phyloP scores from a whole-genome alignment of 2,329 filamentous ascomycete genomes.

The Scedosporium aurantiacum region DNA sequence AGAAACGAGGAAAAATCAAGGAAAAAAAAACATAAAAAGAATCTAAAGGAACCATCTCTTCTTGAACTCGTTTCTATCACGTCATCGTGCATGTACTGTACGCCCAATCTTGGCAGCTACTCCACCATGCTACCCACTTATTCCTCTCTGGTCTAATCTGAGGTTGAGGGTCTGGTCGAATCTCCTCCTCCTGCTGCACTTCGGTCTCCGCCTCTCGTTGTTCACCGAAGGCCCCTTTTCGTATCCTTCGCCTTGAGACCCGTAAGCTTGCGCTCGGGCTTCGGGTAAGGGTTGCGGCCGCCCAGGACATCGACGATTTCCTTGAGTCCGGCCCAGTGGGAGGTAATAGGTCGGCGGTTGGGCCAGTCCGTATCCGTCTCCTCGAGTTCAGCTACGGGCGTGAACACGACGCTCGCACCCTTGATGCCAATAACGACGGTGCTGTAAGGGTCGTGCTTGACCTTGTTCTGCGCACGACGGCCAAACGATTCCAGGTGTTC shows the following conservation, averaged over 20 bases:
- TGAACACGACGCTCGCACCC: slow-evolving; percentile 82
- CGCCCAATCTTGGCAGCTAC: not conserved
- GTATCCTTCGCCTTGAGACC: slow-evolving; percentile 48
- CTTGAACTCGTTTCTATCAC: not conserved
- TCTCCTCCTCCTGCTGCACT: not conserved
- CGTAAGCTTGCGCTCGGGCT: slow-evolving; percentile 36
- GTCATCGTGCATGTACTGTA: not conserved
- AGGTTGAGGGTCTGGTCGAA: not conserved
- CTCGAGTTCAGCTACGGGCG: slow-evolving; percentile 70
- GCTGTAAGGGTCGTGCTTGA: slow-evolving; percentile 63
- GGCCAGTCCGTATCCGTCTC: slow-evolving; percentile 84
- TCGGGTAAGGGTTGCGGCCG: slow-evolving; percentile 49
- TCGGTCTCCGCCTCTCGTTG: not conserved
- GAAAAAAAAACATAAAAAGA: too few species aligned
- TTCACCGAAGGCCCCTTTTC: slow-evolving; percentile 36
- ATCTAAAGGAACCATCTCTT: not conserved
- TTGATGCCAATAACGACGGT: slow-evolving; percentile 83
- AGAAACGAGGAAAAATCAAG: too few species aligned
- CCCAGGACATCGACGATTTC: slow-evolving; percentile 75
- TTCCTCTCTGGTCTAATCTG: not conserved
- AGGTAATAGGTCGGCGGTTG: slow-evolving; percentile 69
- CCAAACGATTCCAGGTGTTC: slow-evolving; percentile 77
- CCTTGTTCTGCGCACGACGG: slow-evolving; percentile 51
- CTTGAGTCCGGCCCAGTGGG: slow-evolving; percentile 78
- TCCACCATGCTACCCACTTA: not conserved